Evolutionary conservation across 1,284 basidiomycete genomes (phyloP).

Genomic region (Ganoderma lucidum): DNA sequence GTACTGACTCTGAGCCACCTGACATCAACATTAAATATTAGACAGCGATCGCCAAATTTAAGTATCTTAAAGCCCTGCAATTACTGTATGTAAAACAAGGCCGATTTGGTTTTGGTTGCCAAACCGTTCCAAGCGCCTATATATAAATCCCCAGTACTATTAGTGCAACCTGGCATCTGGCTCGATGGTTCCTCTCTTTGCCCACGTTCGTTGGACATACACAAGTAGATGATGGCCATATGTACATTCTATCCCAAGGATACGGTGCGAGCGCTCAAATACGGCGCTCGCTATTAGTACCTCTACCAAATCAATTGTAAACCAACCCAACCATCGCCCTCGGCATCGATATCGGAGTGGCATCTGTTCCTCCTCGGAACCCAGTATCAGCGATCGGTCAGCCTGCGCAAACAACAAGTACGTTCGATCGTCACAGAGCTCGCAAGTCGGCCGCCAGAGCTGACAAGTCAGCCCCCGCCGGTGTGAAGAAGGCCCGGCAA

Average conservation of each 20-base stretch:
- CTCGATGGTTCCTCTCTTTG: background rate
- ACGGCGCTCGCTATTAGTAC: background rate
- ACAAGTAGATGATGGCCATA: background rate
- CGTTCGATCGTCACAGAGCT: background rate
- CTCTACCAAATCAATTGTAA: background rate
- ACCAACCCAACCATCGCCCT: background rate
- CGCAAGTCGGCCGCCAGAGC: background rate
- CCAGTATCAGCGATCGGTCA: background rate
- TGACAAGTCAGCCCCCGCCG: background rate
- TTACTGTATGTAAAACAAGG: too few relatives aligned
- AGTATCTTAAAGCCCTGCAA: too few relatives aligned
- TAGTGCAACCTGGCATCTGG: too few relatives aligned
- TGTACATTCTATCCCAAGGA: background rate
- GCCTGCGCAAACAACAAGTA: background rate
- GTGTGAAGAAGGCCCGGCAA: background rate
- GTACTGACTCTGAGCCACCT: too few relatives aligned
- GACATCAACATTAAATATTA: too few relatives aligned
- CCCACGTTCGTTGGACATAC: background rate
- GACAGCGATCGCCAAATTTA: too few relatives aligned
- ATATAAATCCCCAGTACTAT: too few relatives aligned
- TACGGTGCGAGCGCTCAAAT: too few relatives aligned
- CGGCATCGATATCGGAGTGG: background rate
- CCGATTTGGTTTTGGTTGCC: too few relatives aligned
- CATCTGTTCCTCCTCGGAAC: background rate
- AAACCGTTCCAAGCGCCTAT: too few relatives aligned